A percentile compares a stretch with the other conserved stretches of the same genome.
Evolutionary conservation across 805 yeast genomes (phyloP).

Genomic region (Candida patagonica): DNA sequence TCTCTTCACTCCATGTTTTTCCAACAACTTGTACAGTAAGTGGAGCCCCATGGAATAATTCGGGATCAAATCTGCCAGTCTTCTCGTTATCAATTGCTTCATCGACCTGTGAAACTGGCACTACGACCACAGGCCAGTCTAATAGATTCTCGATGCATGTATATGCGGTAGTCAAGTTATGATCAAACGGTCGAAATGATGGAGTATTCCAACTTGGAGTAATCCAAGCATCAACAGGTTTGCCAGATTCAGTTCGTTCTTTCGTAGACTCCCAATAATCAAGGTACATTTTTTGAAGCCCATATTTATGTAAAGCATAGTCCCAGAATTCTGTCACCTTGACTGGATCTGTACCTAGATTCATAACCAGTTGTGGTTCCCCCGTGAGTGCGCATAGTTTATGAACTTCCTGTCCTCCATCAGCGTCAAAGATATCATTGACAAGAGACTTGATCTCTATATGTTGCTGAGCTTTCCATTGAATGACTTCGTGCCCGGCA

Average conservation of each 20-base stretch:
- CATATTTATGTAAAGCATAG: conserved; percentile 7
- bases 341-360: neutral
- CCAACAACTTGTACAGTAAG: conserved; percentile 48
- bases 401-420: conserved; percentile 4
- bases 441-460: neutral
- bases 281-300: conserved; percentile 28
- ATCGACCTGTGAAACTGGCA: conserved; percentile 22
- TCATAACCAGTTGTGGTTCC: conserved; percentile 2
- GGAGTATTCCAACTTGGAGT: conserved; percentile 12
- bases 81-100: conserved; percentile 36
- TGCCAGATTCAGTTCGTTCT: conserved; percentile 2
- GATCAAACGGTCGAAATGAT: conserved; percentile 19
- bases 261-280: conserved; percentile 33
- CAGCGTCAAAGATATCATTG: conserved; percentile 1
- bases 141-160: conserved; percentile 14
- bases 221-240: conserved; percentile 11
- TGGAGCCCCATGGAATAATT: conserved; percentile 42
- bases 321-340: conserved; percentile 9
- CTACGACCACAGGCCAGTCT: conserved; percentile 14
- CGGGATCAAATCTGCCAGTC: conserved; percentile 35
- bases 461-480: conserved; percentile 12
- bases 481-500: conserved; percentile 20
- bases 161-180: conserved; percentile 47
- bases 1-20: conserved; percentile 50
- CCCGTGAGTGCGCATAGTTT: conserved; percentile 5